These are phyloP conservation scores for Amanita molliuscula DNA, from an alignment of 768 basidiomycete species.

Conservation along the genomic window DNA sequence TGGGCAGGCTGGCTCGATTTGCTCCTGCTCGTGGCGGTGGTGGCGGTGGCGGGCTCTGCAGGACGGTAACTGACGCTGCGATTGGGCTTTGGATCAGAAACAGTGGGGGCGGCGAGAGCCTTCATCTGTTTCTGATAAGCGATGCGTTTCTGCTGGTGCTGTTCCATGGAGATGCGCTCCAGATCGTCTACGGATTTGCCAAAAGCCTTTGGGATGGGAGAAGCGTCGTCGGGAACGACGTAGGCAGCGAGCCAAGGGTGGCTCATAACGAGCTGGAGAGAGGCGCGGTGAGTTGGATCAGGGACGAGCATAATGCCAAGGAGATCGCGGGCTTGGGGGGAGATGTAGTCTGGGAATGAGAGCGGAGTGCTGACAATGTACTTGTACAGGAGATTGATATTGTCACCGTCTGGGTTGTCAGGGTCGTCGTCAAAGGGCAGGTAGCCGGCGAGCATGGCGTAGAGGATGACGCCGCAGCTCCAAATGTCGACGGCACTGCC, in stretches of 20 bases:
- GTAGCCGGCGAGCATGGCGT: conserved; percentile 95
- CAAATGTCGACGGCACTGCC: conserved; percentile 98
- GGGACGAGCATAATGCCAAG: conserved; percentile 91
- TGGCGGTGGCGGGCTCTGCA: conserved; percentile 26
- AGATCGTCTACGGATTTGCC: conserved; percentile 65
- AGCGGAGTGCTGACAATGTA: conserved; percentile 97
- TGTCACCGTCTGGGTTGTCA: conserved; percentile 96
- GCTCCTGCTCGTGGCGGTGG: conserved; percentile 29
- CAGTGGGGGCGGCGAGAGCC: conserved; percentile 26
- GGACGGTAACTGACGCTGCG: conserved; percentile 49
- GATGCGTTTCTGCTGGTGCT: conserved; percentile 74
- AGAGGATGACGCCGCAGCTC: conserved; percentile 92
- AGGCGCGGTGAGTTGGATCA: conserved; percentile 73
- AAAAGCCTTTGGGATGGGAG: conserved; percentile 38
- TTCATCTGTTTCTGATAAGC: conserved; percentile 79
- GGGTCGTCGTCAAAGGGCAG: conserved; percentile 99
- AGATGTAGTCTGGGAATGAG: conserved; percentile 95
- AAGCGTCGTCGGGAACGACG: conserved; percentile 20
- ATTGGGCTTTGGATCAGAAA: conserved; percentile 17
- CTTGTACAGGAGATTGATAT: conserved; percentile 97
- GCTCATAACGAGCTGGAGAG: conserved; percentile 68
- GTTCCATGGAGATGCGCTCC: conserved; percentile 72
- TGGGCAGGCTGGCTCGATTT: conserved; percentile 44
- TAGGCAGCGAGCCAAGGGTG: conserved; percentile 82
- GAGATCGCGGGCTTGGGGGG: conserved; percentile 71